Evolutionary conservation across 495 filamentous ascomycete species (phyloP).

Genomic region (Xylaria curta): DNA sequence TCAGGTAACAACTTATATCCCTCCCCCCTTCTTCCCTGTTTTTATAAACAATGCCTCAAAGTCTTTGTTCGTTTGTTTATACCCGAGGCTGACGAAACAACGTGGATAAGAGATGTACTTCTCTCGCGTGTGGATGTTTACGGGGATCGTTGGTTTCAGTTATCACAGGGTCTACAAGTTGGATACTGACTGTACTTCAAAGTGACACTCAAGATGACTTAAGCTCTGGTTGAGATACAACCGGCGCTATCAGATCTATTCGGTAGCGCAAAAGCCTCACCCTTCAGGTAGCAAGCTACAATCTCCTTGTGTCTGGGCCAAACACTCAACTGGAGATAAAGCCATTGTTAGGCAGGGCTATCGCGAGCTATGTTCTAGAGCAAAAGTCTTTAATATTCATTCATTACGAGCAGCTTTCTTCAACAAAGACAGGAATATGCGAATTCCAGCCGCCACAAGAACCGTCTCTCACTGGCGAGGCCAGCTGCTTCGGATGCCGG

Average conservation of each 20-base stretch:
- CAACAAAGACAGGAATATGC: background rate
- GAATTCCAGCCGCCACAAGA: background rate
- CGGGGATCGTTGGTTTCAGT: background rate
- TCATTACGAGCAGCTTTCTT: background rate
- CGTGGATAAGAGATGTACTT: background rate
- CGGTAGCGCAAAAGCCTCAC: background rate
- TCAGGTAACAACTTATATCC: background rate
- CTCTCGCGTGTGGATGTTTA: background rate
- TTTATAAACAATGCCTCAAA: background rate
- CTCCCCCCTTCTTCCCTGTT: background rate
- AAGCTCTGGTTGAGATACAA: background rate
- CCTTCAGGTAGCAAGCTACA: background rate
- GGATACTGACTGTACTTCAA: background rate
- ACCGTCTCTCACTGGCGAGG: background rate
- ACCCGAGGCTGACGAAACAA: background rate
- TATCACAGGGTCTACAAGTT: background rate
- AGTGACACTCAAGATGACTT: background rate
- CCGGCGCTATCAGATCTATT: background rate
- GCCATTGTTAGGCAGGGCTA: background rate
- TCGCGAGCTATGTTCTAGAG: background rate
- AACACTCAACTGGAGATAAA: background rate
- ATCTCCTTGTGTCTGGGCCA: background rate
- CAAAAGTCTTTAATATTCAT: background rate
- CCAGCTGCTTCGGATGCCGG: slow-evolving; percentile 9
- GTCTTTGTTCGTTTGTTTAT: background rate